phyloP scores from a whole-genome alignment of 495 filamentous ascomycete genomes.

The Xylaria sp. region DNA sequence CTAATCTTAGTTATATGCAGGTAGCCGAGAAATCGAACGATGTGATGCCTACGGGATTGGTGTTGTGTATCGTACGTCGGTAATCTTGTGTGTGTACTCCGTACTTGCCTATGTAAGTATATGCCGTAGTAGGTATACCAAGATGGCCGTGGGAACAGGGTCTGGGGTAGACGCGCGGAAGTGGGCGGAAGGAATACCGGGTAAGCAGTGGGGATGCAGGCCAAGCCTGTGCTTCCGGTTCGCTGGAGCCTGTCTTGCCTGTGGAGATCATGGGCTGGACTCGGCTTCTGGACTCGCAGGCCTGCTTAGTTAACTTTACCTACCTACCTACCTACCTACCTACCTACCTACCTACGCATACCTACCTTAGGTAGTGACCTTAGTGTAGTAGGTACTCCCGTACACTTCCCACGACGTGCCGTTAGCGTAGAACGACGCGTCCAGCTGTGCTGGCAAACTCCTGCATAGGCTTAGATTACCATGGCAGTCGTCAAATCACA shows the following conservation, averaged over 20 bases:
- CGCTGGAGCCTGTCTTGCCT: not conserved
- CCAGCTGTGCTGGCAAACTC: conserved; percentile 11
- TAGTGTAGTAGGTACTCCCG: too few relatives aligned
- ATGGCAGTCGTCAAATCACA: not conserved
- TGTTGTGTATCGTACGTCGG: not conserved
- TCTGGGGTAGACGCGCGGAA: conserved; percentile 22
- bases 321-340: too few relatives aligned
- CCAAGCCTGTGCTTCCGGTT: conserved; percentile 18
- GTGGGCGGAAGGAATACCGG: conserved; percentile 16
- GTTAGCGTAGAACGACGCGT: conserved; percentile 1
- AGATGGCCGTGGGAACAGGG: not conserved
- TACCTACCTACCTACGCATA: too few relatives aligned
- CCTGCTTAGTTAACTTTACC: too few relatives aligned
- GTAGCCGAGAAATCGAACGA: conserved; percentile 18
- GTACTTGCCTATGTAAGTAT: too few relatives aligned
- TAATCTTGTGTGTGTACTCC: too few relatives aligned
- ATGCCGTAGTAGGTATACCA: not conserved
- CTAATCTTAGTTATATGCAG: not conserved
- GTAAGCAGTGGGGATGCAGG: not conserved
- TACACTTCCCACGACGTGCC: conserved; percentile 7
- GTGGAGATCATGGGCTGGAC: not conserved
- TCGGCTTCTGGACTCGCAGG: not conserved
- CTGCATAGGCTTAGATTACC: conserved; percentile 8
- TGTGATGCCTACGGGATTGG: not conserved
- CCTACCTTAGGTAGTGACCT: too few relatives aligned